Evolutionary conservation across 805 yeast genomes (phyloP).

Genomic region (Sungouiella blattae): DNA sequence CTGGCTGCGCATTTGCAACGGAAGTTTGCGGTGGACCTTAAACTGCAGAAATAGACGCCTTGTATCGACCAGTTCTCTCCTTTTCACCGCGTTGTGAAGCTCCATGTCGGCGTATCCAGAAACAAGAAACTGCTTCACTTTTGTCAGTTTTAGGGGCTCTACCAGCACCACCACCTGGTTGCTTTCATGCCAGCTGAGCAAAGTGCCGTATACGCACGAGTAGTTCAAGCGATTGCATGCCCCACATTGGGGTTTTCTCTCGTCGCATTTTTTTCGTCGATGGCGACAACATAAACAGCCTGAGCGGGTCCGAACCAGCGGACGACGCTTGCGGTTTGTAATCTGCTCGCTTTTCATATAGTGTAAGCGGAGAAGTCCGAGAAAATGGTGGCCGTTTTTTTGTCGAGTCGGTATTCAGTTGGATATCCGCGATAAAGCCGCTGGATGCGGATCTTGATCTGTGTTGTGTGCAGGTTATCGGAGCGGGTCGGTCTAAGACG

Average conservation of each 20-base stretch:
- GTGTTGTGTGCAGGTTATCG: too few species aligned
- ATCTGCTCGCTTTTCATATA: too few species aligned
- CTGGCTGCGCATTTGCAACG: not conserved
- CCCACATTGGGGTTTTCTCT: not conserved
- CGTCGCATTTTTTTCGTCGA: not conserved
- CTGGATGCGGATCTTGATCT: too few species aligned
- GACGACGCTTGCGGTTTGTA: not conserved
- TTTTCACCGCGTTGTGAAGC: not conserved
- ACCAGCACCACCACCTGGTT: not conserved
- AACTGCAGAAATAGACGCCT: not conserved
- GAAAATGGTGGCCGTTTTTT: too few species aligned
- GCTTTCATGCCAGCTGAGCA: not conserved
- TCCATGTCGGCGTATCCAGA: not conserved
- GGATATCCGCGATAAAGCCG: too few species aligned
- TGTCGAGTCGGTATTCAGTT: too few species aligned
- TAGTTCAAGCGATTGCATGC: not conserved
- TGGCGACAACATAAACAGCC: not conserved
- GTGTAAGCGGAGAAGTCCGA: too few species aligned
- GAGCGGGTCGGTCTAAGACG: too few species aligned
- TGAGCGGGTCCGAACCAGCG: not conserved
- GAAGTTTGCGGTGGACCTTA: not conserved
- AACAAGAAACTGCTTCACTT: not conserved
- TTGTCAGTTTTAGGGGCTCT: not conserved
- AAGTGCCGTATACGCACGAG: not conserved
- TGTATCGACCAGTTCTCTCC: not conserved